Evolutionary conservation across 2,329 filamentous ascomycete genomes (phyloP).

Genomic region (Macroventuria anomochaeta): DNA sequence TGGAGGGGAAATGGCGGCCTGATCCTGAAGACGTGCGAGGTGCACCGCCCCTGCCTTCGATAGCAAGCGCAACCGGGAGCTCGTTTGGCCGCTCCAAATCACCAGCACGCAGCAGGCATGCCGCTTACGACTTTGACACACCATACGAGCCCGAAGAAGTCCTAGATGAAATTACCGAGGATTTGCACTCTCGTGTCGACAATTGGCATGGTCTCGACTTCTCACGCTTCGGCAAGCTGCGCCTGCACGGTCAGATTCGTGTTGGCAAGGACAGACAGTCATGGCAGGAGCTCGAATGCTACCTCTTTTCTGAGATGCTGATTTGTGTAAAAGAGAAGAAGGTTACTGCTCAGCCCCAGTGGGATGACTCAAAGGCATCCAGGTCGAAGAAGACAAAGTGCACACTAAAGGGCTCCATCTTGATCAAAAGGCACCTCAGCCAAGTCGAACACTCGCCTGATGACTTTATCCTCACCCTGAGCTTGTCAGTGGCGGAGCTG

Average conservation of each 20-base stretch:
- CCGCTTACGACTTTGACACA: conserved; percentile 40
- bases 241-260: conserved; percentile 85
- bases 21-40: conserved; percentile 77
- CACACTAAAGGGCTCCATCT: conserved; percentile 93
- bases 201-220: conserved; percentile 99
- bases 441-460: conserved; percentile 78
- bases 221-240: conserved; percentile 87
- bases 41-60: conserved; percentile 58
- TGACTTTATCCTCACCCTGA: conserved; percentile 85
- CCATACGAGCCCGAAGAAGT: conserved; percentile 78
- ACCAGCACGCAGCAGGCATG: conserved; percentile 58
- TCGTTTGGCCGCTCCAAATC: conserved; percentile 60
- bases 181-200: conserved; percentile 84
- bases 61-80: conserved; percentile 57
- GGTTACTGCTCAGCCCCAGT: conserved; percentile 65
- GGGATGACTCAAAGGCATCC: conserved; percentile 63
- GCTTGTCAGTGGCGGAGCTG: conserved; percentile 87
- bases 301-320: conserved; percentile 97
- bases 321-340: conserved; percentile 99
- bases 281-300: conserved; percentile 98
- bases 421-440: conserved; percentile 97
- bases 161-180: conserved; percentile 85
- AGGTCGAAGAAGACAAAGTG: conserved; percentile 71
- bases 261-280: conserved; percentile 96
- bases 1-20: conserved; percentile 88